Evolutionary conservation across 2,329 filamentous ascomycete species (phyloP), one percentile per base, ranked within the genome.

Genomic region (Phialophora tarda): DNA sequence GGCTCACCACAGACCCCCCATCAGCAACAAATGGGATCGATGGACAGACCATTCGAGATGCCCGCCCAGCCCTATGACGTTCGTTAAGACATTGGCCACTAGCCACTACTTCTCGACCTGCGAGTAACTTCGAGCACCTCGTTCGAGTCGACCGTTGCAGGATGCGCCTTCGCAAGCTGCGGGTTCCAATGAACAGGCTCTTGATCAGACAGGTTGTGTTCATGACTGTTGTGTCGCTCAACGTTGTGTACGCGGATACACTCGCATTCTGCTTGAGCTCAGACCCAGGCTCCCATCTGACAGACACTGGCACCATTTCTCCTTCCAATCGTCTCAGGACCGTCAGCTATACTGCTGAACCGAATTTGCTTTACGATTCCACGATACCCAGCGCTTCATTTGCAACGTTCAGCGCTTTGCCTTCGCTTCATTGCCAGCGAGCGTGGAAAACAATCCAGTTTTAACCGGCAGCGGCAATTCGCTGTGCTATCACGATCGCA

Each of bases 11-110:
- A 61, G 47, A 41, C 47, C n/a, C 1, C 41, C 21, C 55, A 55
- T 21, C 32, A 58, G 23, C 48, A 34, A n/a, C 51, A 63, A 23
- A 32, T 30, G 47, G 59, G 56, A 14, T 54, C 56, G 23, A 67
- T 65, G 59, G 68, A 69, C 32, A 55, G 68, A 50, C 68, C 65
- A 7, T 66, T 67, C 30, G 68, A 69, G 38, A 69, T 69, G 68
- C 65, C 65, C 32, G 68, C 68, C 8, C 64, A 69, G 32, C 17
- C 64, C 2, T 67, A 65, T 63, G 68, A 69, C 48, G 61, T 54
- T 2, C 59, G 63, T 32, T 69, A 63, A 63, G 50, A 51, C 11
- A 26, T 5, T 10, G 24, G 11, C 48, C 10, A 26, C 6, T 14
- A 14, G 21, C 17, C 17, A 17, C 38, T n/a, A 7, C 5, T 44